These are phyloP conservation scores for Talaromyces proteolyticus DNA, from an alignment of 495 filamentous ascomycete species.

Conservation along the genomic window DNA sequence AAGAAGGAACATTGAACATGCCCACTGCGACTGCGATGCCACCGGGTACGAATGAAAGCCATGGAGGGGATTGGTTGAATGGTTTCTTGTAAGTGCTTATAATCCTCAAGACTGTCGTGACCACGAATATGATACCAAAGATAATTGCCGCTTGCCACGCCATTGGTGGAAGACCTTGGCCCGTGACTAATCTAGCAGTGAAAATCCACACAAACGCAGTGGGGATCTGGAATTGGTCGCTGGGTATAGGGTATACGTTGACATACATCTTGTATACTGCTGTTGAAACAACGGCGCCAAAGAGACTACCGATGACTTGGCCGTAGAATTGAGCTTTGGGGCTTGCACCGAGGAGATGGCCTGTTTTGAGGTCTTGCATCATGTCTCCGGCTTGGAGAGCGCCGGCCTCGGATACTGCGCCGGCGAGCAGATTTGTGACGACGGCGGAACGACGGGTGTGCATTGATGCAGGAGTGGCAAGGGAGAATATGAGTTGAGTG, in stretches of 20 bases:
- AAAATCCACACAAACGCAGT: slow-evolving; percentile 97
- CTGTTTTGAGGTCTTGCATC: slow-evolving; percentile 98
- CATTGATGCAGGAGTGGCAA: slow-evolving; percentile 75
- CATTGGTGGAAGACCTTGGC: slow-evolving; percentile 78
- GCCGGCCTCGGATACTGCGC: slow-evolving; percentile 83
- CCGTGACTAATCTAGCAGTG: slow-evolving; percentile 90
- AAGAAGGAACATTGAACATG: slow-evolving; percentile 96
- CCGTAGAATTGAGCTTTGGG: slow-evolving; percentile 96
- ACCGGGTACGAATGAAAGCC: slow-evolving; percentile 62
- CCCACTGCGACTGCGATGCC: slow-evolving; percentile 96
- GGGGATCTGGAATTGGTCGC: slow-evolving; percentile 85
- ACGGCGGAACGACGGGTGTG: slow-evolving; percentile 55
- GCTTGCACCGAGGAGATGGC: slow-evolving; percentile 84
- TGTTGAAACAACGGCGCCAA: slow-evolving; percentile 84
- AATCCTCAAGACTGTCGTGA: slow-evolving; percentile 63
- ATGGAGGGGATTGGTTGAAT: slow-evolving; percentile 13
- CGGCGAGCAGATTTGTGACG: slow-evolving; percentile 87
- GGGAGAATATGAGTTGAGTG: slow-evolving; percentile 89
- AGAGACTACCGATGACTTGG: slow-evolving; percentile 82
- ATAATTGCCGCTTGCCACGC: slow-evolving; percentile 70
- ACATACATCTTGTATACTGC: slow-evolving; percentile 90
- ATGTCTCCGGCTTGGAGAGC: slow-evolving; percentile 95
- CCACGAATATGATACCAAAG: slow-evolving; percentile 63
- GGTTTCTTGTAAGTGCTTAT: slow-evolving; percentile 8
- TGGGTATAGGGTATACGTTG: slow-evolving; percentile 79